Evolutionary conservation across 2,329 filamentous ascomycete genomes (phyloP).

Genomic region (Apiospora phragmitis): DNA sequence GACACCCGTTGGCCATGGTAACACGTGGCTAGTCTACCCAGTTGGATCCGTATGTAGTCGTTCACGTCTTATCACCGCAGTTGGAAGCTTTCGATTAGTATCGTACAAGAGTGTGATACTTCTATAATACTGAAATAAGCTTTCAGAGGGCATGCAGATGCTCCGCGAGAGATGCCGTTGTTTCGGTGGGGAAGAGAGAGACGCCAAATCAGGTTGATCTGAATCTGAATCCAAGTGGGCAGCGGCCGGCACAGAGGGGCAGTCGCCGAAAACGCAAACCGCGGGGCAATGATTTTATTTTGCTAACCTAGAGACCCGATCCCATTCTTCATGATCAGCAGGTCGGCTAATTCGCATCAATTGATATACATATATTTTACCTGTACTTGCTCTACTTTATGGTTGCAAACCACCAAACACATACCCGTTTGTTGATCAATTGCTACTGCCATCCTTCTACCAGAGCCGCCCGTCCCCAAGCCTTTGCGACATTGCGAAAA

Average conservation of each 20-base stretch:
- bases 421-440: not conserved
- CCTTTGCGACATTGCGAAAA: not conserved
- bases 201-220: not conserved
- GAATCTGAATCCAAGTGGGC: not conserved
- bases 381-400: not conserved
- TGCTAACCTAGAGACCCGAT: not conserved
- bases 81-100: too few relatives aligned
- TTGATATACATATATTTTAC: too few relatives aligned
- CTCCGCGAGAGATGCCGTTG: not conserved
- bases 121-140: not conserved
- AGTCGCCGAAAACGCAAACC: conserved; percentile 3
- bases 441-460: not conserved
- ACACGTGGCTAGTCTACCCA: not conserved
- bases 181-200: not conserved
- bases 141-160: not conserved
- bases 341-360: not conserved
- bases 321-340: not conserved
- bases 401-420: too few relatives aligned
- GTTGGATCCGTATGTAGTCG: not conserved
- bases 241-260: not conserved
- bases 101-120: not conserved
- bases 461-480: not conserved
- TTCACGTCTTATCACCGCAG: not conserved
- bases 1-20: not conserved
- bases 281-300: conserved; percentile 1